Percentiles rank a stretch among this genome's conserved stretches.
phyloP scores from a whole-genome alignment of 805 yeast species.

The Saturnispora bothae region DNA sequence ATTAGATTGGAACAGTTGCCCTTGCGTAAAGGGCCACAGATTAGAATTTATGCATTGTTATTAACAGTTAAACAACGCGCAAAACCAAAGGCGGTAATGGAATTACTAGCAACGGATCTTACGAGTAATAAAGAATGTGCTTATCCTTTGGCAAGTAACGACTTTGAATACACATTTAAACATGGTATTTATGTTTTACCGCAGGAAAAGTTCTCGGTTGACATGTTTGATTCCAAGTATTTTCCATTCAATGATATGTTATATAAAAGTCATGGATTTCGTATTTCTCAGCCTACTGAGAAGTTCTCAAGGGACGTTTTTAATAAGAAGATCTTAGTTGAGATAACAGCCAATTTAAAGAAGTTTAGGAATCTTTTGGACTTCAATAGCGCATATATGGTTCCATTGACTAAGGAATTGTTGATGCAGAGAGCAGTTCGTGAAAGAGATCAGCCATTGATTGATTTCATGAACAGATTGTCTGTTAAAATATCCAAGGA shows the following conservation, averaged over 20 bases:
- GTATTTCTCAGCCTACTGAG: background rate
- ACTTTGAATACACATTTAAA: conserved; percentile 1
- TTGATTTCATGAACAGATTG: conserved; percentile 14
- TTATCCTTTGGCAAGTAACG: background rate
- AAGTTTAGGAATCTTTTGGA: conserved; percentile 16
- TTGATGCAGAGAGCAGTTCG: conserved; percentile 9
- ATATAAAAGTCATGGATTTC: background rate
- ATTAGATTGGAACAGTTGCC: background rate
- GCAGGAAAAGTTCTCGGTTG: conserved; percentile 4
- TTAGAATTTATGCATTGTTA: conserved; percentile 3
- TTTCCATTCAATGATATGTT: background rate
- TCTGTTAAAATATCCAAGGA: conserved; percentile 8
- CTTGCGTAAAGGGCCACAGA: background rate
- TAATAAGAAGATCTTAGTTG: conserved; percentile 13
- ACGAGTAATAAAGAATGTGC: conserved; percentile 3
- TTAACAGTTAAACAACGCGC: conserved; percentile 1
- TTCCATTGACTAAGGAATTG: conserved; percentile 8
- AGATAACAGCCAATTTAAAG: conserved; percentile 14
- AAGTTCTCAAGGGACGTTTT: conserved; percentile 10
- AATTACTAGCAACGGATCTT: conserved; percentile 4
- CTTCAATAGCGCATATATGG: conserved; percentile 11
- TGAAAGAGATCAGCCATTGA: conserved; percentile 11
- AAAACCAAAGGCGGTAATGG: background rate
- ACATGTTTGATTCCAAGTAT: conserved; percentile 3
- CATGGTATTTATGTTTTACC: conserved; percentile 1